Percentiles rank a stretch among this genome's conserved stretches.
These are phyloP conservation scores for Colletotrichum sp. DNA, from an alignment of 2,329 filamentous ascomycete genomes.

Conservation along the genomic window DNA sequence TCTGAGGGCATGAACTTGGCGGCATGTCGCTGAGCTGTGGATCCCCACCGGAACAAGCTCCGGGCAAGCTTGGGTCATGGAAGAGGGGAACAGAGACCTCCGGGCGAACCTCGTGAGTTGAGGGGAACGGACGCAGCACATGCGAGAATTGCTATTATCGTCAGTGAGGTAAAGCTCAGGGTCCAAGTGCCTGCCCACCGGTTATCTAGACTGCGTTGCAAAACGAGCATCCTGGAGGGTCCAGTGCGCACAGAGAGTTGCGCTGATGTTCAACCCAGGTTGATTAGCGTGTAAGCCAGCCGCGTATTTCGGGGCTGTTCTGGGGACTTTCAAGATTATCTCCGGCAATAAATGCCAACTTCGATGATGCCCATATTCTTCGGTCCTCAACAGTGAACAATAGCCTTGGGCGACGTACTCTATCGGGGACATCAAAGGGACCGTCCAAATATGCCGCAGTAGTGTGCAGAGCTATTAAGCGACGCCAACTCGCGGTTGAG, in stretches of 20 bases:
- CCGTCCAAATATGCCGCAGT: not conserved
- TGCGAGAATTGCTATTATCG: not conserved
- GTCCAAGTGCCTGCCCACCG: not conserved
- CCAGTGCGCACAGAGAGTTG: not conserved
- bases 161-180: not conserved
- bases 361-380: not conserved
- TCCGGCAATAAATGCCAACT: not conserved
- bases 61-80: not conserved
- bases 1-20: not conserved
- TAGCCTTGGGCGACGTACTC: not conserved
- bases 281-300: not conserved
- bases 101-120: not conserved
- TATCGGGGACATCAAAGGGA: not conserved
- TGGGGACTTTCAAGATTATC: not conserved
- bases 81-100: not conserved
- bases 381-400: not conserved
- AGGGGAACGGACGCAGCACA: not conserved
- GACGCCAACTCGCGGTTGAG: not conserved
- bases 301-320: not conserved
- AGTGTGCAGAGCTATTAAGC: not conserved
- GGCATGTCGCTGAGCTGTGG: not conserved
- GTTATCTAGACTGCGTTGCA: not conserved
- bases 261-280: not conserved
- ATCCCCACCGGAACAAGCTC: conserved; percentile 6
- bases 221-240: not conserved